phyloP scores from a whole-genome alignment of 352 stramenopile species.

The Phytophthora cryptogea region DNA sequence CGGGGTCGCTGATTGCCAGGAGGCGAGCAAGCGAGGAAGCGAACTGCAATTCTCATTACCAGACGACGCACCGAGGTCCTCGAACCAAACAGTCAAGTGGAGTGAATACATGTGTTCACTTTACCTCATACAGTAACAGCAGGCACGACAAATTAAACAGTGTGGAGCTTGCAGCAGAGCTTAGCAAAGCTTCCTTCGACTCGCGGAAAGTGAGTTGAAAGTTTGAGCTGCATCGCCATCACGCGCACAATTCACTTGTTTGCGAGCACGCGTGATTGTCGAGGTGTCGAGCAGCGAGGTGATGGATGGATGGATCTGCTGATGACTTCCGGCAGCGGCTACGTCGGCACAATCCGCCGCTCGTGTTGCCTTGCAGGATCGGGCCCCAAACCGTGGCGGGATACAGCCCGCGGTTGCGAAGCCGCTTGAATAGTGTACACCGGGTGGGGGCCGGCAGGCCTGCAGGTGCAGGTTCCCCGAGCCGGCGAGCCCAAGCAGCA shows the following conservation, averaged over 20 bases:
- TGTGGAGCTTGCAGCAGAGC: constrained; percentile 7
- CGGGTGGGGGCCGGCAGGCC: constrained; percentile 7
- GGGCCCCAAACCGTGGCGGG: constrained; percentile 10
- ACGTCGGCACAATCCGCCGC: constrained; percentile 16
- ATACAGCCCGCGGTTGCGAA: not conserved
- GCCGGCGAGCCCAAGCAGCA: constrained; percentile 12
- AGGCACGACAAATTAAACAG: not conserved
- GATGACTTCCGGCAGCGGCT: constrained; percentile 13
- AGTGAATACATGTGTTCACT: too few relatives aligned
- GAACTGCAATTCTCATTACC: too few relatives aligned
- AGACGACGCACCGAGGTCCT: too few relatives aligned
- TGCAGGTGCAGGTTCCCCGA: not conserved
- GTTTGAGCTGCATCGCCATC: not conserved
- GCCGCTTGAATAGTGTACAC: constrained; percentile 30
- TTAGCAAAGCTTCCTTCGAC: constrained; percentile 13
- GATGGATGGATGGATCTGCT: constrained; percentile 21
- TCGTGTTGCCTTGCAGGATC: constrained; percentile 19
- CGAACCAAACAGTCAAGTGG: too few relatives aligned
- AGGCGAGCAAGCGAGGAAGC: too few relatives aligned
- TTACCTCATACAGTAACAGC: too few relatives aligned
- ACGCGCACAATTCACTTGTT: constrained; percentile 11
- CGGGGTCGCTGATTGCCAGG: not conserved
- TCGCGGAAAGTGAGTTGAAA: not conserved
- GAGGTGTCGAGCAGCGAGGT: not conserved
- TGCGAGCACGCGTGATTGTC: constrained; percentile 1